Percentiles rank a stretch among this genome's conserved stretches.
Conservation (phyloP, 108 stramenopile species). For the Pseudonitzschia multistriata region DNA sequence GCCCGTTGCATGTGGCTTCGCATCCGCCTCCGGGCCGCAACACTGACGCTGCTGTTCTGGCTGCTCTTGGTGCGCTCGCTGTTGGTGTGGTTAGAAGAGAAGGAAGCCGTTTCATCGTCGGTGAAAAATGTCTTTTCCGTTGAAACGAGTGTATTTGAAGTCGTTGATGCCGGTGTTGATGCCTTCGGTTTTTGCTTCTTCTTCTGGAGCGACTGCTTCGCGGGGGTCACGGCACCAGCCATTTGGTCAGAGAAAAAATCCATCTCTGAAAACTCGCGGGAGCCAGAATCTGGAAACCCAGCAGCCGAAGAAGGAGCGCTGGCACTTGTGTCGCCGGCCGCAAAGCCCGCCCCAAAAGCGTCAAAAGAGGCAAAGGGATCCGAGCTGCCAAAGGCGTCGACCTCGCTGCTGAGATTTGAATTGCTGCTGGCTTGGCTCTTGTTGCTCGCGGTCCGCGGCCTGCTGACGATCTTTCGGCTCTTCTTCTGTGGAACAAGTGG, state of each 20-base stretch:
- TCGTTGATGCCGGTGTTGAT: background rate
- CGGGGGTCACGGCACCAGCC: background rate
- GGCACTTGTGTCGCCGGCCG: background rate
- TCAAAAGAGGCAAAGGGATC: conserved; percentile 5
- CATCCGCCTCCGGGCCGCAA: conserved; percentile 20
- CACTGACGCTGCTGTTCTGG: conserved; percentile 2
- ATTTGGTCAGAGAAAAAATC: conserved; percentile 3
- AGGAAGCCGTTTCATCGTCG: conserved; percentile 10
- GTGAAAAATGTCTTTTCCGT: background rate
- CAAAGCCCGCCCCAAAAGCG: background rate
- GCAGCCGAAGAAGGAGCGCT: no score
- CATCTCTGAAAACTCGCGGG: background rate
- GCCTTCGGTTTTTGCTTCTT: background rate
- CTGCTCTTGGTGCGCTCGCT: background rate
- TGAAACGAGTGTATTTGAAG: background rate
- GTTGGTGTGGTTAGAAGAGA: conserved; percentile 40
- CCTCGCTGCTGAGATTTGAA: background rate
- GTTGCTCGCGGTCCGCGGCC: conserved; percentile 5
- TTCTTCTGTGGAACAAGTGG: background rate
- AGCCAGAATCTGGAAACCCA: background rate
- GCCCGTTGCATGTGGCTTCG: conserved; percentile 9
- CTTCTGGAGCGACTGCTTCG: background rate
- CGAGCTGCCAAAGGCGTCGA: conserved; percentile 10
- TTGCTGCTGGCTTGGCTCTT: background rate
- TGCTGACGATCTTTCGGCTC: background rate